phyloP scores from a whole-genome alignment of 768 basidiomycete species.

The Candolleomyces eurysporus region DNA sequence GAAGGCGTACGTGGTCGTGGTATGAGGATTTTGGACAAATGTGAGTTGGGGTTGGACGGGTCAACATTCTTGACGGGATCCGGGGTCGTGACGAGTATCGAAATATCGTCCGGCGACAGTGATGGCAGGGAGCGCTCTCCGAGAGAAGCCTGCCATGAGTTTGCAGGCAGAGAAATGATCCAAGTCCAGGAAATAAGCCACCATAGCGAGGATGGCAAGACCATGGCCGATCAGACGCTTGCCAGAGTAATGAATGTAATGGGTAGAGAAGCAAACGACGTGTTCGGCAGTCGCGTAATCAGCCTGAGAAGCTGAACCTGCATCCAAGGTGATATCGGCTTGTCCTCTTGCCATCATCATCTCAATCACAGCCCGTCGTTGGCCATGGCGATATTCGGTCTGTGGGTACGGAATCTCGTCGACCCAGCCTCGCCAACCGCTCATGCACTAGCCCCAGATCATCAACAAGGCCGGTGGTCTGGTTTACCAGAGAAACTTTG shows the following conservation, averaged over 20 bases:
- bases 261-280: neutral
- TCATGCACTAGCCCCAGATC: conserved; percentile 47
- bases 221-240: neutral
- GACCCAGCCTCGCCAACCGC: neutral
- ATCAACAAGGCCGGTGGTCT: conserved; percentile 99
- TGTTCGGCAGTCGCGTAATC: neutral
- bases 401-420: conserved; percentile 60
- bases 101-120: conserved; percentile 52
- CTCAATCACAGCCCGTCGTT: no score
- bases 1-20: conserved; percentile 68
- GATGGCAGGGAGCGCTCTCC: conserved; percentile 39
- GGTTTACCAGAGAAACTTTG: conserved; percentile 90
- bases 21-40: conserved; percentile 82
- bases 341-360: no score
- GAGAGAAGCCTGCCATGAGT: conserved; percentile 33
- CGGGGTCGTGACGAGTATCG: conserved; percentile 46
- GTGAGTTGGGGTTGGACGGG: conserved; percentile 60
- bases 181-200: conserved; percentile 11
- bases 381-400: conserved; percentile 72
- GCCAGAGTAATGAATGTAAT: neutral
- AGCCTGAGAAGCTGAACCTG: neutral
- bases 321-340: neutral
- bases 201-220: conserved; percentile 9
- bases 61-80: conserved; percentile 73
- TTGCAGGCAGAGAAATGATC: conserved; percentile 23